These are phyloP conservation scores for Cydonia oblonga DNA, from an alignment of 331 rosid species.

Conservation along the genomic window DNA sequence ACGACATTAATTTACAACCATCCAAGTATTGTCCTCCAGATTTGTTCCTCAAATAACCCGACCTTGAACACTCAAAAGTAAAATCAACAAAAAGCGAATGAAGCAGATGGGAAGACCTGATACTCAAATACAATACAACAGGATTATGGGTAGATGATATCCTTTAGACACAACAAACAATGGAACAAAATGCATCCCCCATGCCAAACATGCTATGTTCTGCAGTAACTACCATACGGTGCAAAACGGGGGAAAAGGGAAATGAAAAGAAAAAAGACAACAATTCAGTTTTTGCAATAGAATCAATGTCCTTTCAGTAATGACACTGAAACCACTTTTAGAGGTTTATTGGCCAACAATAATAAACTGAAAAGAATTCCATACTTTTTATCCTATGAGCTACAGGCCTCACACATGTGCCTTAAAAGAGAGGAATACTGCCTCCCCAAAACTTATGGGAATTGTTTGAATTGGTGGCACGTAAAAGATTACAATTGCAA, in stretches of 20 bases:
- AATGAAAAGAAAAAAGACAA: neutral
- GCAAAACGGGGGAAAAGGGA: neutral
- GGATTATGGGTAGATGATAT: neutral
- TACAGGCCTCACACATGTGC: neutral
- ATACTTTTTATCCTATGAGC: neutral
- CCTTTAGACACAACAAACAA: neutral
- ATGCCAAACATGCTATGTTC: neutral
- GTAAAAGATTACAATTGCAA: neutral
- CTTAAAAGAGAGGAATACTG: neutral
- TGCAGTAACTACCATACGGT: neutral
- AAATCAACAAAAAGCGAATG: neutral
- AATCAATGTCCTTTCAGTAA: neutral
- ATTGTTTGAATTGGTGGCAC: neutral
- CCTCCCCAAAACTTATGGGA: too few relatives aligned
- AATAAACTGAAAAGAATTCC: neutral
- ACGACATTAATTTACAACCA: neutral
- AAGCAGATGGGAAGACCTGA: neutral
- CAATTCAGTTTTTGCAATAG: neutral
- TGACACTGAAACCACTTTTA: neutral
- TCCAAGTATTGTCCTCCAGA: neutral
- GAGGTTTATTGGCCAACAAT: neutral
- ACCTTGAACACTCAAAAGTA: neutral
- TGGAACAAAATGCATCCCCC: neutral
- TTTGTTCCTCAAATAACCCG: neutral
- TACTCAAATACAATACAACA: neutral